phyloP scores from a whole-genome alignment of 2,329 filamentous ascomycete genomes.

The Colletotrichum sp. region DNA sequence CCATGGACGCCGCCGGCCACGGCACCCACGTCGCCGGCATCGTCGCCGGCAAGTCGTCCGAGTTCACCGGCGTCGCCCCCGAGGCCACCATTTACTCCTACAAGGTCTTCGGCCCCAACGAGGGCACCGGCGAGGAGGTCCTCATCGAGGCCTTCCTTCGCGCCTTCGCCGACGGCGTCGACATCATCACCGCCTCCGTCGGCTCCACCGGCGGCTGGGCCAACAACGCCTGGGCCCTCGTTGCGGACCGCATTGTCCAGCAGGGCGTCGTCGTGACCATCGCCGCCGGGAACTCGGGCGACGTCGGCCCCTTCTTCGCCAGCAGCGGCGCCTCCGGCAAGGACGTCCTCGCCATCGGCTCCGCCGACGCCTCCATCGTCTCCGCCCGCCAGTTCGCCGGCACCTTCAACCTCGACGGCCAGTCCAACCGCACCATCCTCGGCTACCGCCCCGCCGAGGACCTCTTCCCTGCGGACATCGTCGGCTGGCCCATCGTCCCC shows the following conservation, averaged over 20 bases:
- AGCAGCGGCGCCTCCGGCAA: slow-evolving; percentile 29
- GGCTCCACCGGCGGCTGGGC: slow-evolving; percentile 29
- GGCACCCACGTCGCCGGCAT: slow-evolving; percentile 57
- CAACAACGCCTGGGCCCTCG: slow-evolving; percentile 46
- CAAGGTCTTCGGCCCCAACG: slow-evolving; percentile 16
- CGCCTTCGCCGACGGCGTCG: slow-evolving; percentile 19
- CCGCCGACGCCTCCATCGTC: slow-evolving; percentile 12
- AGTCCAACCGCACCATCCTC: slow-evolving; percentile 26
- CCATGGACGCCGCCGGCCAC: slow-evolving; percentile 62
- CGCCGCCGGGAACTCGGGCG: slow-evolving; percentile 16
- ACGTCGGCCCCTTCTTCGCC: slow-evolving; percentile 26
- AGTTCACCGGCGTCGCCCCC: slow-evolving; percentile 14
- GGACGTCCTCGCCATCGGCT: slow-evolving; percentile 28
- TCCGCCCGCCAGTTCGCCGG: slow-evolving; percentile 21
- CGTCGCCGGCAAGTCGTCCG: background rate
- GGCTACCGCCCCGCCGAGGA: slow-evolving; percentile 26
- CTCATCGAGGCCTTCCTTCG: slow-evolving; percentile 20
- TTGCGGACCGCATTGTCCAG: slow-evolving; percentile 44
- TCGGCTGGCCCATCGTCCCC: slow-evolving; percentile 29
- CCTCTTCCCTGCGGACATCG: slow-evolving; percentile 25
- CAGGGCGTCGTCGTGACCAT: slow-evolving; percentile 29
- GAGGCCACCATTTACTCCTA: slow-evolving; percentile 17
- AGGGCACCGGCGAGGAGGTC: slow-evolving; percentile 13
- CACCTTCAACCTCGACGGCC: slow-evolving; percentile 25
- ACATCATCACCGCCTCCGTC: slow-evolving; percentile 20